phyloP scores from a whole-genome alignment of 1,139 yeast species.

The Geotrichum reessii region DNA sequence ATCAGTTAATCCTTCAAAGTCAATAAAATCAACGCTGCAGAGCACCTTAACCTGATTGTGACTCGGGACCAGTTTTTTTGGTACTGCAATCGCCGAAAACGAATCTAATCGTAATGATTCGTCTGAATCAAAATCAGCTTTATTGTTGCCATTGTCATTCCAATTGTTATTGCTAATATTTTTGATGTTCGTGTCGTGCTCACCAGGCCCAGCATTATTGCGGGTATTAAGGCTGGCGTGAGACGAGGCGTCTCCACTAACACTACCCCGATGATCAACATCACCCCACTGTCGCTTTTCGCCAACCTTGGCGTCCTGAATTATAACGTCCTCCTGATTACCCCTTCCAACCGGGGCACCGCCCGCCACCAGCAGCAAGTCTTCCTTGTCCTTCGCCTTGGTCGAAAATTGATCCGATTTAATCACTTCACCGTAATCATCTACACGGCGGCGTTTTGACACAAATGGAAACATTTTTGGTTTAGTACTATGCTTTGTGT shows the following conservation, averaged over 20 bases:
- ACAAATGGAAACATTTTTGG: conserved; percentile 76
- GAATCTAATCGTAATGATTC: conserved; percentile 54
- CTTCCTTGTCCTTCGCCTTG: conserved; percentile 12
- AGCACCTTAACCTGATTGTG: conserved; percentile 46
- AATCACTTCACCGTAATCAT: conserved; percentile 80
- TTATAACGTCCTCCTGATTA: neutral
- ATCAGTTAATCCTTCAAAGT: conserved; percentile 81
- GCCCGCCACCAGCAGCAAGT: neutral
- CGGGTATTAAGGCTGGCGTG: neutral
- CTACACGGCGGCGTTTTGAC: conserved; percentile 53
- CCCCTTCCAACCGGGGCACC: neutral
- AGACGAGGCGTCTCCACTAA: neutral
- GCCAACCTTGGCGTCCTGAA: conserved; percentile 35
- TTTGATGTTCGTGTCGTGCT: conserved; percentile 7
- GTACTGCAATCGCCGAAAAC: conserved; percentile 41
- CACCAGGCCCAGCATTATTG: conserved; percentile 1
- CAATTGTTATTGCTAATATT: conserved; percentile 24
- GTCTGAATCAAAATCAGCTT: conserved; percentile 28
- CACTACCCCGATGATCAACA: neutral
- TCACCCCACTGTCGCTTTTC: conserved; percentile 39
- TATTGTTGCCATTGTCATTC: conserved; percentile 23
- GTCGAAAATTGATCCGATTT: conserved; percentile 52
- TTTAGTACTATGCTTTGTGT: conserved; percentile 47
- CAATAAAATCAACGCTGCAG: conserved; percentile 74
- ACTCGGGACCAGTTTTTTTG: conserved; percentile 44